Percentiles rank a stretch among this genome's conserved stretches.
These are phyloP conservation scores for Simmondsia chinensis DNA, from an alignment of 148 eudicot genomes.

Conservation along the genomic window DNA sequence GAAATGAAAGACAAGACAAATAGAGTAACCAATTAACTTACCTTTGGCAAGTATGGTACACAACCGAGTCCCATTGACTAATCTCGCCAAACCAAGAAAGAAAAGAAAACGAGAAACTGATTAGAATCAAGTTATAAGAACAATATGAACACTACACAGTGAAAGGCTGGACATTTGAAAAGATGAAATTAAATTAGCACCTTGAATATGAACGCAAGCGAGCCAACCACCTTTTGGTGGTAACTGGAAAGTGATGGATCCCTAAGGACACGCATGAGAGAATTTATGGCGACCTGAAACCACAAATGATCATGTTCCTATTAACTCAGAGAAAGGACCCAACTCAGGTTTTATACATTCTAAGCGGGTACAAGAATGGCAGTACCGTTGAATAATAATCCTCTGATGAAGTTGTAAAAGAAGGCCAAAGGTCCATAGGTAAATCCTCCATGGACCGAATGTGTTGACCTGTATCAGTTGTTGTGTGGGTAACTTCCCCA, in stretches of 20 bases:
- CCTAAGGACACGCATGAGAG: slow-evolving; percentile 93
- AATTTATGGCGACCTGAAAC: slow-evolving; percentile 88
- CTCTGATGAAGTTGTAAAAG: slow-evolving; percentile 92
- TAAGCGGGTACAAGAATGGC: no score
- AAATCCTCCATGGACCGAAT: slow-evolving; percentile 78
- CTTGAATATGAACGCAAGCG: slow-evolving; percentile 96
- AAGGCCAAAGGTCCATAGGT: slow-evolving; percentile 94
- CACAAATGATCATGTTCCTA: slow-evolving; percentile 6
- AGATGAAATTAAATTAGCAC: slow-evolving; percentile 20
- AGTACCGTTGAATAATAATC: slow-evolving; percentile 92
- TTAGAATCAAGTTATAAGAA: slow-evolving; percentile 4
- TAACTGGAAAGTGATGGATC: slow-evolving; percentile 94
- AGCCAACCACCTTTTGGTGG: slow-evolving; percentile 93
- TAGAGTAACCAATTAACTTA: slow-evolving; percentile 27
- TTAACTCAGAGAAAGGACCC: not conserved
- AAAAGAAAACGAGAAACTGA: slow-evolving; percentile 1
- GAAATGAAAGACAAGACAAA: no score
- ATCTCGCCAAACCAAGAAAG: slow-evolving; percentile 23
- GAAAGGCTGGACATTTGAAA: no score
- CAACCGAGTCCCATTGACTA: slow-evolving; percentile 98
- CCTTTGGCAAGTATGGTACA: slow-evolving; percentile 94
- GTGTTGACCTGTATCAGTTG: slow-evolving; percentile 75
- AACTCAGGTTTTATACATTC: no score
- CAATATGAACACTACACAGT: no score
- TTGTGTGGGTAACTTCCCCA: slow-evolving; percentile 63